Percentiles rank a stretch among this genome's conserved stretches.
phyloP scores from a whole-genome alignment of 441 rosid species.

The Croton setiger region DNA sequence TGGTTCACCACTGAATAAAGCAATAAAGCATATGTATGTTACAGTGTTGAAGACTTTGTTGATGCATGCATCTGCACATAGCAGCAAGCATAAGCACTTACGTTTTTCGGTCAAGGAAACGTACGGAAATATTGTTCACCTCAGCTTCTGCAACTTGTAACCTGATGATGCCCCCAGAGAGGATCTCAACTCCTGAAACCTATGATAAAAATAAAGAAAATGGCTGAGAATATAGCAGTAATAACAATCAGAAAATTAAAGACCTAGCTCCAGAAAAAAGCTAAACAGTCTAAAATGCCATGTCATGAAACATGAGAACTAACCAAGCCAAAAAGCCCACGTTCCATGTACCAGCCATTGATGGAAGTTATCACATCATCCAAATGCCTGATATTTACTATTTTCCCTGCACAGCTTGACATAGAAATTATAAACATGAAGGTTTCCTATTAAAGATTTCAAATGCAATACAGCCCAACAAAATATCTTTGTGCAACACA shows the following conservation, averaged over 20 bases:
- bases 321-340: conserved; percentile 93
- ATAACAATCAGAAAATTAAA: conserved; percentile 1
- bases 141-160: conserved; percentile 94
- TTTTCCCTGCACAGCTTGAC: conserved; percentile 93
- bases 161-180: conserved; percentile 86
- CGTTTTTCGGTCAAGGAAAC: conserved; percentile 90
- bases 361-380: conserved; percentile 87
- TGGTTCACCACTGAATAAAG: conserved; percentile 73
- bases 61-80: neutral
- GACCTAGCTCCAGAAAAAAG: neutral
- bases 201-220: conserved; percentile 24
- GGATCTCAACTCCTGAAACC: conserved; percentile 89
- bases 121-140: conserved; percentile 79
- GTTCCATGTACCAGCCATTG: conserved; percentile 94
- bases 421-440: conserved; percentile 46
- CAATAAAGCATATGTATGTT: conserved; percentile 17
- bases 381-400: conserved; percentile 72
- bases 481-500: neutral
- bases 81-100: conserved; percentile 36
- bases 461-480: conserved; percentile 4
- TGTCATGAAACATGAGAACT: conserved; percentile 24
- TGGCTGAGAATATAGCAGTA: neutral
- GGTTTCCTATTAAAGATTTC: conserved; percentile 25
- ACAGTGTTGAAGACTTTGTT: neutral
- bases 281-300: neutral